Base-by-base conservation (phyloP, 106 monocot species). In the Acanthochlamys bracteata region DNA sequence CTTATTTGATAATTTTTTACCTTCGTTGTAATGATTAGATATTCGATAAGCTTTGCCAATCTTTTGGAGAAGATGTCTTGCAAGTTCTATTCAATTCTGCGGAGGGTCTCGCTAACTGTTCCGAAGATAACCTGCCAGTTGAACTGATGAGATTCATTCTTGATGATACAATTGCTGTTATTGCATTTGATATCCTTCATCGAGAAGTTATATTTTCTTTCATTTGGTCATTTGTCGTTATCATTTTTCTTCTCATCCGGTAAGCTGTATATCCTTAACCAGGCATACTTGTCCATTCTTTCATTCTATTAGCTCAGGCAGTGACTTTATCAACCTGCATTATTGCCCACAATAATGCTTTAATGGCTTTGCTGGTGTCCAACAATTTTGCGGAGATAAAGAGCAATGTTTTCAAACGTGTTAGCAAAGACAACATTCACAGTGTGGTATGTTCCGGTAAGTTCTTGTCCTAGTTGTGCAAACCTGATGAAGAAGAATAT, bases 341-440 rank as follows among this genome's bases (percentile, higher is more conserved):
- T 76, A 79, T 96, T 71, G 87, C 90, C 45, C 95, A 85, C 67
- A 96, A 96, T 73, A 90, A 96, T 87, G 87, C 95, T 60, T 74
- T 96, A 55, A 41, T 84, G 65, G 86, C 95, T 45, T 71, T 96
- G 59, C 76, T 96, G 41, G 73, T 96, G 25, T 96, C 95, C 33
- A 96, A 85, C 57, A 96, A 96, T 76, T 90, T 96, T 67, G 74
- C 95, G 12, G 95, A 96, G 76, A 83, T 96, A 64, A 96, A 96
- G 80, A 90, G 95, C 59, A 90, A 84, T 55, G 95, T 96, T 43
- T 96, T 96, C 59, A 90, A 90, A 71, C 84, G 87, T 75, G 79
- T 90, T 43, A 96, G 95, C 87, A 96, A 90, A 78, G 90, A 87
- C 52, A 96, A 96, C 60, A 77, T 96, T 60, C 95, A 88, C 33